Base-by-base conservation (phyloP, 495 filamentous ascomycete species). In the Hypoxylon perforatum region DNA sequence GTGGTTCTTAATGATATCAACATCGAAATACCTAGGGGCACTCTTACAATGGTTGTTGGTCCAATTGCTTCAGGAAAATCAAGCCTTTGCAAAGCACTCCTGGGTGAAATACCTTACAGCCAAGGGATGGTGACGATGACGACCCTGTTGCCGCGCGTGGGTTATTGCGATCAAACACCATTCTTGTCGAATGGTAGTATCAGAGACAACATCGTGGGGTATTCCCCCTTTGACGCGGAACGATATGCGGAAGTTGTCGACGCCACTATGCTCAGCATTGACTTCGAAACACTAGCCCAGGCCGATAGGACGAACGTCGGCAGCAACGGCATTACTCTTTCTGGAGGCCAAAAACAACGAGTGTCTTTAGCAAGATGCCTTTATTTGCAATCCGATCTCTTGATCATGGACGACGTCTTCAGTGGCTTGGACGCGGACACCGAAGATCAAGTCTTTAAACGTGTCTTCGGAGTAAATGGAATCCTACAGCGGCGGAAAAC, bases 271-370 rank as follows among this genome's bases (percentile, higher is more conserved):
- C 77, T 93, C 12, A 77, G 77, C 14, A 65, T 80, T 35, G 86
- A 88, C 70, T 73, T 88, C 35, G 70, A 74, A 42, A 80, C 81
- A 30, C 72, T 78, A 7, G 67, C 91, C 18, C 82, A 85, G 3
- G 86, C 83, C 0, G 87, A 91, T 65, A 73, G 82, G 35, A 90
- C 87, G 3, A 69, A 81, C 3, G 82, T 90, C 58, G 90, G 89
- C 8, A 88, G 84, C 75, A 86, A 86, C 56, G 90, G 89, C 0
- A 81, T 89, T 52, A 80, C 82, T 3, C 78, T 92, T 9, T 87
- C 85, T 64, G 88, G 88, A 10, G 90, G 89, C 0, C 89, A 92
- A 63, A 86, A 84, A 62, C 88, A 91, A 65, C 80, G 89, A 3
- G 80, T 91, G 48, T 80, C 84, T 18, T 73, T 89, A 8, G 87